Conservation (phyloP, 371 early-diverging fungal species). For the Apophysomyces trapeziformis region DNA sequence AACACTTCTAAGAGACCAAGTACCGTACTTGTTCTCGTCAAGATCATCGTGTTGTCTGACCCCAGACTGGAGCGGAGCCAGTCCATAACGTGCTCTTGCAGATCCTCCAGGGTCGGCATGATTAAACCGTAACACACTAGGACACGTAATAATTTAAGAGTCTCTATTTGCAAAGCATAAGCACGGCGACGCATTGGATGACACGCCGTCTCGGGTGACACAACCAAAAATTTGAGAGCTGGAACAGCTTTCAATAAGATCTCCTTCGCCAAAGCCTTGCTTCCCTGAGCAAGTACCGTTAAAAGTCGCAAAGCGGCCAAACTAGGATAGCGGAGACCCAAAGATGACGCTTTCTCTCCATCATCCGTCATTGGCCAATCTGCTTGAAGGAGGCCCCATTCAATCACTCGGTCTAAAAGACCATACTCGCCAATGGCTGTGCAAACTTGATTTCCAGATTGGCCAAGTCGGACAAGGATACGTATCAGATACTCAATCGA, state of each 20-base stretch:
- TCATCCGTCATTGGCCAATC: constrained; percentile 54
- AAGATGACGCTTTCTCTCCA: constrained; percentile 4
- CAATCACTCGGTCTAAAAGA: constrained; percentile 47
- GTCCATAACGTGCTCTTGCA: constrained; percentile 44
- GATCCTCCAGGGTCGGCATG: constrained; percentile 45
- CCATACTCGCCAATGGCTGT: constrained; percentile 53
- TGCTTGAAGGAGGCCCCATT: constrained; percentile 43
- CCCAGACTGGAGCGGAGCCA: constrained; percentile 46
- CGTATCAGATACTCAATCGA: constrained; percentile 49
- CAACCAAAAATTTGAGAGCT: constrained; percentile 45
- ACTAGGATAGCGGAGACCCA: constrained; percentile 34
- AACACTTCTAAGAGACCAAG: constrained; percentile 36
- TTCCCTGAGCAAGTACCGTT: constrained; percentile 49
- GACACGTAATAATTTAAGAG: constrained; percentile 50
- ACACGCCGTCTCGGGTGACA: constrained; percentile 41
- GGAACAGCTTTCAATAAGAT: constrained; percentile 42
- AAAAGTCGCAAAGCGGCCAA: constrained; percentile 43
- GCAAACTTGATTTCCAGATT: constrained; percentile 48
- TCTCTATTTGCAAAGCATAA: constrained; percentile 53
- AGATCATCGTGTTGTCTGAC: neutral
- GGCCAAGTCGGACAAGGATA: constrained; percentile 52
- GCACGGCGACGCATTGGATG: constrained; percentile 29
- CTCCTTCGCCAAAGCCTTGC: constrained; percentile 47
- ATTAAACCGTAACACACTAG: constrained; percentile 56
- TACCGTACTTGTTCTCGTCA: constrained; percentile 28